These are phyloP conservation scores for Boletus barrowsii DNA, from an alignment of 768 basidiomycete species.

Conservation along the genomic window DNA sequence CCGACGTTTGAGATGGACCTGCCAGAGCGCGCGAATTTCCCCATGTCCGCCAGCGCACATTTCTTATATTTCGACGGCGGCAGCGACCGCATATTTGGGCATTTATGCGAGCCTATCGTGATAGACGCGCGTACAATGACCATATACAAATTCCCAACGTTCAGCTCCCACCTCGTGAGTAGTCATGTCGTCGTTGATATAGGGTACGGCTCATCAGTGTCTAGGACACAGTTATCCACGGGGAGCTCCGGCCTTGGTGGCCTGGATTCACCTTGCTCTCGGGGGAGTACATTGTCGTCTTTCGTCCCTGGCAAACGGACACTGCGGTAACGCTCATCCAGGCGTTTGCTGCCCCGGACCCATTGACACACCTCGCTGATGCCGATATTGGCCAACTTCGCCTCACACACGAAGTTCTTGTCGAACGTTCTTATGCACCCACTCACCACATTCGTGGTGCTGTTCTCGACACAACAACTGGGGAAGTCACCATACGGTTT, in stretches of 20 bases:
- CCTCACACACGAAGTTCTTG: constrained; percentile 20
- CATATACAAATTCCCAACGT: constrained; percentile 16
- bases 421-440: constrained; percentile 3
- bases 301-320: constrained; percentile 6
- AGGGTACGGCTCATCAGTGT: background rate
- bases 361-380: background rate
- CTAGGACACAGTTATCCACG: constrained; percentile 4
- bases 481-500: constrained; percentile 13
- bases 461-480: constrained; percentile 11
- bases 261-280: constrained; percentile 14
- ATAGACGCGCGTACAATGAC: constrained; percentile 16
- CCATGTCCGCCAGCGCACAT: constrained; percentile 10
- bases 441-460: constrained; percentile 11
- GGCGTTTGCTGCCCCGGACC: constrained; percentile 12
- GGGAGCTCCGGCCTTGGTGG: constrained; percentile 1
- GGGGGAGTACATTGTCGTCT: constrained; percentile 12
- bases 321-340: constrained; percentile 17
- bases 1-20: constrained; percentile 15
- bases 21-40: constrained; percentile 15
- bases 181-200: background rate
- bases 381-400: constrained; percentile 2
- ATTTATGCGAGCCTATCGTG: constrained; percentile 10
- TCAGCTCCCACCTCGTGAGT: constrained; percentile 16
- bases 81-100: constrained; percentile 11
- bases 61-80: constrained; percentile 20